Percentiles rank a stretch among this genome's conserved stretches.
phyloP scores from a whole-genome alignment of 345 rosid genomes.

The Gynandropsis gynandra region DNA sequence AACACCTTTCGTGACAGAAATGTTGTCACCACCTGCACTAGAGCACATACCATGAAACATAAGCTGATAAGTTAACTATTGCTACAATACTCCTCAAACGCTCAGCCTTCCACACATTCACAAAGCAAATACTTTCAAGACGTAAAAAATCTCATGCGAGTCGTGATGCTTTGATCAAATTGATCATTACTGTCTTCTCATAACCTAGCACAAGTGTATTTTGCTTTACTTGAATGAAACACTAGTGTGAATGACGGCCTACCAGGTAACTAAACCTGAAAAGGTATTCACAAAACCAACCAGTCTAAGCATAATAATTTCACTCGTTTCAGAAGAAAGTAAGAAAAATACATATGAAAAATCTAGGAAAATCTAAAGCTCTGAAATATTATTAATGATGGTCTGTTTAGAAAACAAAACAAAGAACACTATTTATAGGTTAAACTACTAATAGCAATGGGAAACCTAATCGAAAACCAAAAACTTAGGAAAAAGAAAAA shows the following conservation, averaged over 20 bases:
- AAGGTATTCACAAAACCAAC: not conserved
- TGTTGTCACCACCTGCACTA: conserved; percentile 77
- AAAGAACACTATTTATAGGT: no score
- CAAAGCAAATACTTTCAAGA: not conserved
- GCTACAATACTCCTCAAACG: no score
- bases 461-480: no score
- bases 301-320: not conserved
- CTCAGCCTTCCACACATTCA: not conserved
- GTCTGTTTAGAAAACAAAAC: no score
- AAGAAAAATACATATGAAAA: no score
- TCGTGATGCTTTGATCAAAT: not conserved
- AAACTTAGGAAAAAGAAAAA: no score
- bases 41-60: conserved; percentile 39
- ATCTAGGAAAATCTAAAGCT: no score
- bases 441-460: no score
- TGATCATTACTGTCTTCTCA: not conserved
- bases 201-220: not conserved
- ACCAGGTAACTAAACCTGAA: not conserved
- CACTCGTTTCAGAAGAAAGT: no score
- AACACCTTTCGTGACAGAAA: conserved; percentile 91
- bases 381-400: no score
- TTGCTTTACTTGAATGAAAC: not conserved
- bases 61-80: not conserved
- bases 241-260: not conserved
- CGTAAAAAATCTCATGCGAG: not conserved